Percentiles rank a stretch among this genome's conserved stretches.
These are phyloP conservation scores for Pestalotiopsis sp. DNA, from an alignment of 2,329 filamentous ascomycete genomes.

Conservation along the genomic window DNA sequence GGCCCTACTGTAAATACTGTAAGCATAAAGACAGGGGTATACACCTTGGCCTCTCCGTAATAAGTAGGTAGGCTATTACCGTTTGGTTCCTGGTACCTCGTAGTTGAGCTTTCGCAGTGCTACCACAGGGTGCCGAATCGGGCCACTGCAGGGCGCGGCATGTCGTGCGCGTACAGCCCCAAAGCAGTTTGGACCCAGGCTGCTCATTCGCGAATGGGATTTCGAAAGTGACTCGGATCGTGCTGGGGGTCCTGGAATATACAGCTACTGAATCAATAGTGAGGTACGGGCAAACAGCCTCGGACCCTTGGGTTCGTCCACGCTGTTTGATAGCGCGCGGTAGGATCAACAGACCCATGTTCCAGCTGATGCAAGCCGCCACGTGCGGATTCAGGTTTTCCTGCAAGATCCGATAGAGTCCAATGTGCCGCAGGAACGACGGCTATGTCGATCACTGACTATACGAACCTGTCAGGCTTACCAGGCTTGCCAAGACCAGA, in stretches of 20 bases:
- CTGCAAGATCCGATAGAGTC: background rate
- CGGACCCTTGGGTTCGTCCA: background rate
- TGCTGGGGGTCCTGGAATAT: background rate
- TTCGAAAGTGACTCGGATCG: background rate
- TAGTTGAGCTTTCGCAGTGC: background rate
- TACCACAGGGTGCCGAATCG: background rate
- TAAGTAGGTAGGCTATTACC: too few relatives aligned
- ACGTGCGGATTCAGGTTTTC: background rate
- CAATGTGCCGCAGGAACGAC: background rate
- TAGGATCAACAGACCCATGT: background rate
- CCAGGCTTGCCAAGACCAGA: background rate
- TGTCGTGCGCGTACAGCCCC: background rate
- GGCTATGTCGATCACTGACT: background rate
- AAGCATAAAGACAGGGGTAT: too few relatives aligned
- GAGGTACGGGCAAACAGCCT: background rate
- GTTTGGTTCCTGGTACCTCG: too few relatives aligned
- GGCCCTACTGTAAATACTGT: too few relatives aligned
- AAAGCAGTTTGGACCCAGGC: too few relatives aligned
- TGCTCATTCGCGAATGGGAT: too few relatives aligned
- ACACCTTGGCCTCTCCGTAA: too few relatives aligned
- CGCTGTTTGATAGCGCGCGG: background rate
- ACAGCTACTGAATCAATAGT: background rate
- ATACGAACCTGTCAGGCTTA: background rate
- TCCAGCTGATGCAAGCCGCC: slow-evolving; percentile 4
- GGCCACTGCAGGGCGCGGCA: background rate